Base-by-base conservation (phyloP, 2,329 filamentous ascomycete genomes). In the Scedosporium aurantiacum region DNA sequence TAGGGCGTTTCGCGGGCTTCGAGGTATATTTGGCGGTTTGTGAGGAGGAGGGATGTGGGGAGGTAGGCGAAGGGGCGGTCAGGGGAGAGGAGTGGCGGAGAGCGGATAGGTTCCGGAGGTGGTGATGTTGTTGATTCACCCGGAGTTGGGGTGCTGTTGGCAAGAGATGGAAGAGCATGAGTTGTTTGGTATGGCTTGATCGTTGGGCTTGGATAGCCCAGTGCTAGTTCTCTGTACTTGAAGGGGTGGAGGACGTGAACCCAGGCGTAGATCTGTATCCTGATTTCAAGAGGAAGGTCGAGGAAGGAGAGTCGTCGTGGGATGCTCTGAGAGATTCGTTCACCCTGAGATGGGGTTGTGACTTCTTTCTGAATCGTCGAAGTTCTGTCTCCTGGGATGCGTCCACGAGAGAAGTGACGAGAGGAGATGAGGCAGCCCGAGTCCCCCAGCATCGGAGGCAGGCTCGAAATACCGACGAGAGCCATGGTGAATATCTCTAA, bases 251-350 rank as follows among this genome's bases (percentile, higher is more conserved):
- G 69, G 4, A 70, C 66, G 52, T 76, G 70, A 12, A 79, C 64
- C 71, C 74, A 76, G 60, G 67, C 64, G 66, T 80, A 81, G 40
- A 82, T 76, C 60, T 76, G 71, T 12, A 78, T 72, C 14, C 79
- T 74, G 57, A 81, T 71, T 65, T 81, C 79, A 14, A 73, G 65
- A 0, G 78, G 76, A 4, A 79, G 67, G 32, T 70, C 66, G 56
- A 78, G 67, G 60, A 77, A 67, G 12, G 67, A 64, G 16, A 60
- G 62, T 2, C 8, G 27, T 1, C 16, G 47, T 52, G n/a, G n/a
- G n/a, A 12, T 27, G 23, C 25, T 52, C 4, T n/a, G n/a, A 25
- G 47, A 25, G 43, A 10, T 32, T 32, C 6, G 28, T 10, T 21
- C 43, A 18, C n/a, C 7, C 5, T 18, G 43, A 25, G 16, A 8